Evolutionary conservation across 192 early-diverging fungal genomes (phyloP).

Genomic region (Geranomyces michiganensis): DNA sequence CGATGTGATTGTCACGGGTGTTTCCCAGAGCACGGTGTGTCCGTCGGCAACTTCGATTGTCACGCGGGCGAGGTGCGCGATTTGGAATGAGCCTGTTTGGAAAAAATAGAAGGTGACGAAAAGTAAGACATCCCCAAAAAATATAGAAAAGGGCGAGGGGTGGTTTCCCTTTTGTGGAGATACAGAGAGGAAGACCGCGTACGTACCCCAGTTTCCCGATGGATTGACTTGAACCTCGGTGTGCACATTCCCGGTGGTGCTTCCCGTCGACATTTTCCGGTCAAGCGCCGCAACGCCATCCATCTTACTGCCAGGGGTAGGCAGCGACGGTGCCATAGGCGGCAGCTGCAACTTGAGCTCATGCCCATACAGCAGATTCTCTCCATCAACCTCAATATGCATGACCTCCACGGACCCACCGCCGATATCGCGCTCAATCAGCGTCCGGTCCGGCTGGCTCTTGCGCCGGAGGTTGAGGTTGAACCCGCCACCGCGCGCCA

Average conservation of each 20-base stretch:
- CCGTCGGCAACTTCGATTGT: slow-evolving; percentile 33
- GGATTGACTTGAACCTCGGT: slow-evolving; percentile 32
- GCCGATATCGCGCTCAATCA: slow-evolving; percentile 28
- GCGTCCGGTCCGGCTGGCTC: not conserved
- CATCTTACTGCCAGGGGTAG: slow-evolving; percentile 30
- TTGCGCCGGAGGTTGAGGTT: slow-evolving; percentile 12
- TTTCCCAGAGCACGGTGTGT: slow-evolving; percentile 35
- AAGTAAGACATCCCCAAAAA: no score
- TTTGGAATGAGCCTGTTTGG: slow-evolving; percentile 29
- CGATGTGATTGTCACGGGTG: slow-evolving; percentile 24
- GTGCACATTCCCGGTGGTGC: slow-evolving; percentile 5
- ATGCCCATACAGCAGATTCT: slow-evolving; percentile 28
- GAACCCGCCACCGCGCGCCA: slow-evolving; percentile 18
- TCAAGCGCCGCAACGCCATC: slow-evolving; percentile 20
- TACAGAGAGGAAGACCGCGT: no score
- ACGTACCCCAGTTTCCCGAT: slow-evolving; percentile 29
- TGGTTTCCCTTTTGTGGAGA: no score
- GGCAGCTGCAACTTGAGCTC: slow-evolving; percentile 28
- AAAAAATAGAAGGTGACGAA: not conserved
- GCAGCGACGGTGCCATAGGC: slow-evolving; percentile 13
- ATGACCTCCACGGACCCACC: slow-evolving; percentile 24
- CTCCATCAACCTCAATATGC: slow-evolving; percentile 28
- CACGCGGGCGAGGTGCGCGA: slow-evolving; percentile 26
- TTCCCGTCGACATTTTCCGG: slow-evolving; percentile 27
- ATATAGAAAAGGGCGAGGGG: no score